phyloP scores from a whole-genome alignment of 805 yeast genomes.

The Lipomyces orientalis region DNA sequence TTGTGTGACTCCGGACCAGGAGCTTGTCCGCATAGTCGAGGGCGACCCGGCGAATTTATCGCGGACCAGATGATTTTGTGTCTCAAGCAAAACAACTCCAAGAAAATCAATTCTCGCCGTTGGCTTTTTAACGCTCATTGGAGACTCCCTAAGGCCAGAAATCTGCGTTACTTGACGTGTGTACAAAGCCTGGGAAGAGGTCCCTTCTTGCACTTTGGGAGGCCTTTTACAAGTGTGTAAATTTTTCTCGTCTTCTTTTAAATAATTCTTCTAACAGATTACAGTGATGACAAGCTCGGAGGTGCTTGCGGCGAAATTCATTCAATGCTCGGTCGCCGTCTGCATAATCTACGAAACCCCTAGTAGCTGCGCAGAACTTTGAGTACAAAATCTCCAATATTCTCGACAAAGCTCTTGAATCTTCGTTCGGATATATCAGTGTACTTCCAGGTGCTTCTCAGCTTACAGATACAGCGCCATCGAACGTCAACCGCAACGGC shows the following conservation, averaged over 20 bases:
- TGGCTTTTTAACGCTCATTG: conserved; percentile 73
- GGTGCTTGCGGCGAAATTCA: conserved; percentile 78
- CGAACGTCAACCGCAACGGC: conserved; percentile 67
- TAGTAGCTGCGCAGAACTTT: conserved; percentile 71
- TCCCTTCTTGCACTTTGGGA: conserved; percentile 66
- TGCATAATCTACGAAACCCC: conserved; percentile 59
- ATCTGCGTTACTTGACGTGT: conserved; percentile 67
- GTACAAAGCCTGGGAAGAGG: conserved; percentile 66
- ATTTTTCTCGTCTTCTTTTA: neutral
- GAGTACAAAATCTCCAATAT: conserved; percentile 68
- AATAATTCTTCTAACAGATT: neutral
- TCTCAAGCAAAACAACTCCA: conserved; percentile 65
- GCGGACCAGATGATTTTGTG: conserved; percentile 67
- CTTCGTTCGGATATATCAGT: conserved; percentile 66
- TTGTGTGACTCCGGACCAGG: conserved; percentile 49
- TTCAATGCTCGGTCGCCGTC: conserved; percentile 58
- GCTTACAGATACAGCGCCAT: conserved; percentile 67
- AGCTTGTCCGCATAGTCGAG: conserved; percentile 61
- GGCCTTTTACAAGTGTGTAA: conserved; percentile 54
- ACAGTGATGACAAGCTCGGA: conserved; percentile 58
- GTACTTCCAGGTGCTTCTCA: conserved; percentile 75
- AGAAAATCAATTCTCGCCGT: conserved; percentile 69
- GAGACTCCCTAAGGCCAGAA: conserved; percentile 62
- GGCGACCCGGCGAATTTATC: conserved; percentile 58
- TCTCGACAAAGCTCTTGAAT: conserved; percentile 69